These are phyloP conservation scores for Leucosporidium scottii DNA, from an alignment of 768 basidiomycete genomes.

Conservation along the genomic window DNA sequence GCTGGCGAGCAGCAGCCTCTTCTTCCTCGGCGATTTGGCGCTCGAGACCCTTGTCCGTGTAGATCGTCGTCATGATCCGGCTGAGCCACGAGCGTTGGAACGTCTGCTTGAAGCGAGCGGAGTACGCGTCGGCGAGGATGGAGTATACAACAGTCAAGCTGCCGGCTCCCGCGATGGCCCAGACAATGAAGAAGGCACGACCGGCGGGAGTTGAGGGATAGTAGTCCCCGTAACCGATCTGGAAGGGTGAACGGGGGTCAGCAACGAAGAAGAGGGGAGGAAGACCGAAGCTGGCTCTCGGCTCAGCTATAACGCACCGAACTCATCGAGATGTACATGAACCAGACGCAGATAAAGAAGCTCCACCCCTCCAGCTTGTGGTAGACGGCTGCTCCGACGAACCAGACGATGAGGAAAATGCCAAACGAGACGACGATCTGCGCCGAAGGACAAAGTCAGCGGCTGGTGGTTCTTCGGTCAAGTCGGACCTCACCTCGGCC, in stretches of 20 bases:
- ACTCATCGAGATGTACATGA: conserved; percentile 5
- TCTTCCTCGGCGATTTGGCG: too few species aligned
- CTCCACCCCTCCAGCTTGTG: conserved; percentile 14
- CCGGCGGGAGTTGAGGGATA: conserved; percentile 19
- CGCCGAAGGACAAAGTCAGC: too few species aligned
- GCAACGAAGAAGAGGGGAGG: too few species aligned
- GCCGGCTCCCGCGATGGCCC: conserved; percentile 6
- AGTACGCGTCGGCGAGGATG: conserved; percentile 22
- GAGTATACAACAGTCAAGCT: conserved; percentile 23
- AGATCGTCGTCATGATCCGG: not conserved
- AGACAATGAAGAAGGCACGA: conserved; percentile 27
- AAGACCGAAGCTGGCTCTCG: too few species aligned
- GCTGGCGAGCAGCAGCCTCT: too few species aligned
- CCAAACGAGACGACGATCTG: conserved; percentile 12
- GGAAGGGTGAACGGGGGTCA: not conserved
- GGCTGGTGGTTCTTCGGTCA: not conserved
- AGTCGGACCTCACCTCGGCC: conserved; percentile 5
- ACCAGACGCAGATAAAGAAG: conserved; percentile 10
- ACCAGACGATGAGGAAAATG: conserved; percentile 14
- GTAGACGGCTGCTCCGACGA: conserved; percentile 13
- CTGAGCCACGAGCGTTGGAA: conserved; percentile 14
- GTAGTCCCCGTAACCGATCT: conserved; percentile 21
- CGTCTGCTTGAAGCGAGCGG: conserved; percentile 14
- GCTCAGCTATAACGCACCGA: too few species aligned
- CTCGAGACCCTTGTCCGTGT: not conserved